Base-by-base conservation (phyloP, 1,139 yeast genomes). In the Yamadazyma buinensis region DNA sequence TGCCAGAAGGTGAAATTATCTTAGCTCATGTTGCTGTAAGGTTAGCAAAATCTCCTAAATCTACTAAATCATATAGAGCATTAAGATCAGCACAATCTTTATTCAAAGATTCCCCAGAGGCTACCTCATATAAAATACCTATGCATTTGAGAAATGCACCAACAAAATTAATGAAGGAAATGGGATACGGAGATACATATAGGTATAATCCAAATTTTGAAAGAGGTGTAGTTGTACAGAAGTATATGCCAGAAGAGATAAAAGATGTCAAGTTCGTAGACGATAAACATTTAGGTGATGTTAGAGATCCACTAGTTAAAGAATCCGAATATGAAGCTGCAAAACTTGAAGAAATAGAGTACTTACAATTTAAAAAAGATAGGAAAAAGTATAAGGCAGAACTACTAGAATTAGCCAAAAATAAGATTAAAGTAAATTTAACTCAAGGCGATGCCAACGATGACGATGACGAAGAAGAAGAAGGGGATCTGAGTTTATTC, bases 1-100 rank as follows among this genome's bases (percentile, higher is more conserved):
- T 92, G 75, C 99, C 99, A 0, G 98, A 94, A 53, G 95, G 95
- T 2, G 97, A 92, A 53, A 70, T 86, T 23, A 79, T 88, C 3
- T 61, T 92, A 31, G 98, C 92, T 0, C 98, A 92, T 48, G 87
- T 97, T 56, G 90, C 95, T 1, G 88, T 84, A 22, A 84, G 88
- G 46, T 64, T 92, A 20, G 95, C 97, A 0, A 63, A 78, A 36
- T 95, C 97, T 0, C 79, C 80, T 1, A 94, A 94, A 56, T 84
- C 95, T 5, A 87, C 90, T 11, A 81, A 82, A 51, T 77, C 94
- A 0, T 90, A 90, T 51, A 65, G 88, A 37, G 95, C 92, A 0
- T 79, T 87, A 66, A 71, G 80, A 18, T 60, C 71, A 22, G 79
- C 92, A 15, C 87, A 83, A 42, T 55, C 65, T 0, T 62, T 77